Evolutionary conservation across 148 eudicot species (phyloP), one percentile per base, ranked within the genome.

Genomic region (Cornus controversa): DNA sequence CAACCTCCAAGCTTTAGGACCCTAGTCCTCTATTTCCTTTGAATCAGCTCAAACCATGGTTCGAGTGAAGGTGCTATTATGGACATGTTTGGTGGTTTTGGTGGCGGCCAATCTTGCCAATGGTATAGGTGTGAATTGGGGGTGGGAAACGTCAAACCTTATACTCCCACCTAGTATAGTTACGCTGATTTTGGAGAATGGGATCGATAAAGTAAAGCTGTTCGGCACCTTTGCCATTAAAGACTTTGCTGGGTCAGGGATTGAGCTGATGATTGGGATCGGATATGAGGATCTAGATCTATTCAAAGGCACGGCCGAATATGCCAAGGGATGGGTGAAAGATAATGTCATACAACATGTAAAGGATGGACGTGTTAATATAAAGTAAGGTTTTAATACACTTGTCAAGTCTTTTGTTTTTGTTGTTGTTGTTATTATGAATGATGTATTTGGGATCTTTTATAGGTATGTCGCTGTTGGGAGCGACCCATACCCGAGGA

Each of bases 81-180:
- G 77, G 80, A 69, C 75, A 66, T 71, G 75, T n/a, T 25, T 64
- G 4, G 36, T 80, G 75, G 8, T 70, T 8, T 45, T 77, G 83
- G 63, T 47, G 14, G 31, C 5, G 24, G 63, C 74, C 11, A 71
- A 29, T 2, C 5, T 65, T 16, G 79, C 65, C 1, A 70, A 54
- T 6, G 71, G 37, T 34, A 7, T 92, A 15, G 99, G 99, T 28
- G 94, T 95, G 54, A 95, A 95, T 18, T 95, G 99, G 99, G 99
- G 99, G 0, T 85, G 83, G 11, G 87, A 86, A 53, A 76, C 86
- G 18, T 80, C 97, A 2, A 85, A 89, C 15, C 87, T 84, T 45
- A 70, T 95, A 62, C 72, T 70, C 26, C 88, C 94, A 11, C 27
- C 76, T 2, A 70, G 79, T 8, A 89, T 88, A 54, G 90, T 84